Conservation (phyloP, 441 rosid genomes). For the Erysimum pusillum region DNA sequence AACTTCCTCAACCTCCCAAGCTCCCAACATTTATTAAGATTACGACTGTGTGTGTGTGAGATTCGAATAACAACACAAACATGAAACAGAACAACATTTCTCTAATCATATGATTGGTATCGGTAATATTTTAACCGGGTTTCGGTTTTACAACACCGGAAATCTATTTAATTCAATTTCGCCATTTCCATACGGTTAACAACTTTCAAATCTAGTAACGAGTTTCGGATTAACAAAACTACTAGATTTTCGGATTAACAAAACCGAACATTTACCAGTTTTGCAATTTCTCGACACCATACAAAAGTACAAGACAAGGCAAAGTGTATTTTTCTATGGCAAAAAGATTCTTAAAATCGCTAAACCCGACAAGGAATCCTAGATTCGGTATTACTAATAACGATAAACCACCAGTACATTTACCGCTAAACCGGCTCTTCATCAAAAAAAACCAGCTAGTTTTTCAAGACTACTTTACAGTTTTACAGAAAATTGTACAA, state of each 20-base stretch:
- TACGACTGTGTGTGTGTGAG: background rate
- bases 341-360: constrained; percentile 24
- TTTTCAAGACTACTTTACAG: constrained; percentile 73
- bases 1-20: constrained; percentile 38
- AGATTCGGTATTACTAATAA: constrained; percentile 30
- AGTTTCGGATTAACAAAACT: background rate
- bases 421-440: constrained; percentile 25
- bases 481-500: constrained; percentile 47
- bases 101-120: constrained; percentile 13
- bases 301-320: background rate
- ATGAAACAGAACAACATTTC: constrained; percentile 5
- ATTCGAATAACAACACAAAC: background rate
- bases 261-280: background rate
- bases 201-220: background rate
- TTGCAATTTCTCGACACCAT: background rate
- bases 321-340: constrained; percentile 8
- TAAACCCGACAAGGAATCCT: constrained; percentile 23
- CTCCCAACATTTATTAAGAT: constrained; percentile 14
- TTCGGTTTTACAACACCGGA: constrained; percentile 16
- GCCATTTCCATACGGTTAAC: background rate
- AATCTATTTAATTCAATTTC: background rate
- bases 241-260: background rate
- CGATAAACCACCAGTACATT: constrained; percentile 27
- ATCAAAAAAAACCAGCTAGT: background rate
- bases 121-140: background rate